Evolutionary conservation across 345 rosid species (phyloP).

Genomic region (Salix brachista): DNA sequence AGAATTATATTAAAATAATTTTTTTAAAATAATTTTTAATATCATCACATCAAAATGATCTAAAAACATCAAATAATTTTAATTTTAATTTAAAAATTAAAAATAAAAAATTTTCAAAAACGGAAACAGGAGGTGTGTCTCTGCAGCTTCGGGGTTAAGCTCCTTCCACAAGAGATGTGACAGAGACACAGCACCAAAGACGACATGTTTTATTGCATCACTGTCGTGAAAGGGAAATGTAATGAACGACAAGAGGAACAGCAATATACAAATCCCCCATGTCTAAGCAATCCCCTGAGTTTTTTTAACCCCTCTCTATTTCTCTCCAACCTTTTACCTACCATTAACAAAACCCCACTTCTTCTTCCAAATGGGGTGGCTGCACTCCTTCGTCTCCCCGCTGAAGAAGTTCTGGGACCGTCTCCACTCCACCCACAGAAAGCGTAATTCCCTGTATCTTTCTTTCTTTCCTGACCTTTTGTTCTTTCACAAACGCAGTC

Average conservation of each 20-base stretch:
- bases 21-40: no score
- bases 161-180: constrained; percentile 14
- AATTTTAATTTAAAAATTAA: no score
- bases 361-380: constrained; percentile 13
- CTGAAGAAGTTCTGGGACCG: constrained; percentile 15
- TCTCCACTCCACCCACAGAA: constrained; percentile 2
- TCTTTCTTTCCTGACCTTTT: neutral
- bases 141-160: constrained; percentile 10
- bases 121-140: no score
- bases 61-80: no score
- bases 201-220: neutral
- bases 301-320: neutral
- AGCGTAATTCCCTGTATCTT: constrained; percentile 5
- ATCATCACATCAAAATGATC: no score
- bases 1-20: no score
- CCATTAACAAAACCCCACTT: neutral
- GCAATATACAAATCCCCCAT: neutral
- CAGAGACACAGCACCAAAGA: constrained; percentile 11
- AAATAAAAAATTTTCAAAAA: no score
- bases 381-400: constrained; percentile 18
- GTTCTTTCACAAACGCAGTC: neutral
- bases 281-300: neutral
- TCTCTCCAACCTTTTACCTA: constrained; percentile 16
- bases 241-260: neutral
- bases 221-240: constrained; percentile 3